phyloP scores from a whole-genome alignment of 163 green algal species.

The Scenedesmus sp. region DNA sequence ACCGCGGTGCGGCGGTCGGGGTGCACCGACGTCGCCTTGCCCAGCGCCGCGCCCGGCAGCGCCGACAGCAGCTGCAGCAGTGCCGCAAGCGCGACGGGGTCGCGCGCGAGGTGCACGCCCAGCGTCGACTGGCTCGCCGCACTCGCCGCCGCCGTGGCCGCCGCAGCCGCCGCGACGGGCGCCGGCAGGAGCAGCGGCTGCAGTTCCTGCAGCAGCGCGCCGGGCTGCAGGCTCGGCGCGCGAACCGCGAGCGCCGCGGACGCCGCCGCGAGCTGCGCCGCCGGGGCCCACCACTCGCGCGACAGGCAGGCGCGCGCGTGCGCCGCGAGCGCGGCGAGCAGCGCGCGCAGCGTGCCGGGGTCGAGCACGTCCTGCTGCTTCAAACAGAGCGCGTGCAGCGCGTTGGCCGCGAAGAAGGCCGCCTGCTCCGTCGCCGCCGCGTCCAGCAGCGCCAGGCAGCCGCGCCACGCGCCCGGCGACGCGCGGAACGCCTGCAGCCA shows the following conservation, averaged over 20 bases:
- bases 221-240: constrained; percentile 21
- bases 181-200: constrained; percentile 6
- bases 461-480: constrained; percentile 34
- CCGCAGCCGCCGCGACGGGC: constrained; percentile 26
- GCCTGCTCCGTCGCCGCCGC: constrained; percentile 30
- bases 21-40: constrained; percentile 27
- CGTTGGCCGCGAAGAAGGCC: constrained; percentile 53
- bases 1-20: constrained; percentile 50
- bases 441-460: constrained; percentile 50
- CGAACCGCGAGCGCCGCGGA: constrained; percentile 51
- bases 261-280: constrained; percentile 46
- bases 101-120: constrained; percentile 18
- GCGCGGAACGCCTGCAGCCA: constrained; percentile 53
- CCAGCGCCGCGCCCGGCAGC: constrained; percentile 41
- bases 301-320: constrained; percentile 29
- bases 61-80: constrained; percentile 44
- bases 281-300: constrained; percentile 36
- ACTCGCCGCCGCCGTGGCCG: constrained; percentile 3
- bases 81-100: constrained; percentile 13
- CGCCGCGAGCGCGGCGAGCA: constrained; percentile 22
- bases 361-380: constrained; percentile 47
- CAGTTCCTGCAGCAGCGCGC: constrained; percentile 48
- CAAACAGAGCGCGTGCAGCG: constrained; percentile 41
- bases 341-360: neutral
- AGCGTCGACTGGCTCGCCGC: neutral